Evolutionary conservation across 2,329 filamentous ascomycete species (phyloP), one percentile per base, ranked within the genome.

Genomic region (Phymatotrichopsis omnivora): DNA sequence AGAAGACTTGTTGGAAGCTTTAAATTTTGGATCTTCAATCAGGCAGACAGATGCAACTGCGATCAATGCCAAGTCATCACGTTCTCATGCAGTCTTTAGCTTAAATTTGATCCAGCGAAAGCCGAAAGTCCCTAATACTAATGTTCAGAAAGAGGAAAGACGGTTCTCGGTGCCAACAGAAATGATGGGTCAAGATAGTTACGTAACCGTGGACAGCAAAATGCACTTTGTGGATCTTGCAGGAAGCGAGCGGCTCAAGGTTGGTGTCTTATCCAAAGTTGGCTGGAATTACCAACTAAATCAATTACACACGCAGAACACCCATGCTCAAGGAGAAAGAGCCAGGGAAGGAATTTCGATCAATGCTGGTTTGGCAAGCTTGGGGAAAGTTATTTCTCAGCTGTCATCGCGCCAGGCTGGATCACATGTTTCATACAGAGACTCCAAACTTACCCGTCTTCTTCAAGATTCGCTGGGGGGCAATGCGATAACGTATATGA

Each of bases 401-500:
- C 73, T 98, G 31, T 98, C 91, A 1, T 93, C 87, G 14, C 82
- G 87, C 49, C 80, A 86, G 55, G 69, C 82, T 33, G 86, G 85
- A 36, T 81, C 85, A 4, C 86, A 96, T 65, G 87, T 98, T 46
- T 98, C 91, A 2, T 98, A 98, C 63, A 85, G 91, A 54, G 91
- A 98, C 66, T 96, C 91, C n/a, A 87, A 86, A 62, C 77, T 98
- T 57, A 98, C 91, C 8, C 81, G 91, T 49, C 72, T 98, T 19
- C 75, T 98, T 14, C 91, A 98, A 68, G 91, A 98, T 65, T 98
- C 91, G 0, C 72, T 98, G 4, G 91, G 91, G 46, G 91, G 91
- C 4, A 96, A 93, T 62, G 91, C 91, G 27, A 93, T 95, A 61
- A 98, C 91, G 1, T 98, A 96, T 67, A 96, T 98, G 91, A 91